Base-by-base conservation (phyloP, 73 alveolate species). In the Paramecium sexaurelia region DNA sequence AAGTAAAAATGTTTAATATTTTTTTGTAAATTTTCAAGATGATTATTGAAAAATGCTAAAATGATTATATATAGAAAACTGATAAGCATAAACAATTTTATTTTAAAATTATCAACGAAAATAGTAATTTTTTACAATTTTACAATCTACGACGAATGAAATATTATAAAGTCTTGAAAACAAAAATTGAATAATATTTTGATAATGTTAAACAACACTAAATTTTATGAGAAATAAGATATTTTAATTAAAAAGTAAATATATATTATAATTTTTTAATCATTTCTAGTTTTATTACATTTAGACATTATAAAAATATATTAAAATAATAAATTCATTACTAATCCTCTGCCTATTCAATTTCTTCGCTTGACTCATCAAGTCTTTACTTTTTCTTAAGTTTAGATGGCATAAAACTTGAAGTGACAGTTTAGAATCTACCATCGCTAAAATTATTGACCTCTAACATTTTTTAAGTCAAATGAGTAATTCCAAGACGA, bases 361-460 rank as follows among this genome's bases (percentile, higher is more conserved):
- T 61, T 61, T 61, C 83, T 32, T 61, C 83, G 26, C 83, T 61
- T 17, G 83, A 61, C 26, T 61, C 83, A 32, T 61, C 47, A 26
- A 61, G 83, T 1, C 22, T 13, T 61, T 61, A 32, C 26, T 26
- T 61, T 61, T 61, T 51, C 17, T 51, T 61, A 2, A 10, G 3
- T 61, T 61, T 61, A 1, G 39, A 29, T 22, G 51, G 83, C 47
- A 24, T 29, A 43, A 78, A 78, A 45, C 90, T 78, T 3, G 90
- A 40, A 3, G 90, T 78, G 24, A 78, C 75, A 22, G 90, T 88
- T 69, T 88, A 32, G 68, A 88, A 88, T 69, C 91, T 88, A 1
- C 94, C 94, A 37, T 88, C 94, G 40, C 85, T 66, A 68, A 68
- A 88, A 61, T 88, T 88, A 47, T 88, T 88, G 45, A 68, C 91